A percentile compares a stretch with the other conserved stretches of the same genome.
Conservation (phyloP, 176 grass and related monocot genomes). For the Luzula sylvatica region DNA sequence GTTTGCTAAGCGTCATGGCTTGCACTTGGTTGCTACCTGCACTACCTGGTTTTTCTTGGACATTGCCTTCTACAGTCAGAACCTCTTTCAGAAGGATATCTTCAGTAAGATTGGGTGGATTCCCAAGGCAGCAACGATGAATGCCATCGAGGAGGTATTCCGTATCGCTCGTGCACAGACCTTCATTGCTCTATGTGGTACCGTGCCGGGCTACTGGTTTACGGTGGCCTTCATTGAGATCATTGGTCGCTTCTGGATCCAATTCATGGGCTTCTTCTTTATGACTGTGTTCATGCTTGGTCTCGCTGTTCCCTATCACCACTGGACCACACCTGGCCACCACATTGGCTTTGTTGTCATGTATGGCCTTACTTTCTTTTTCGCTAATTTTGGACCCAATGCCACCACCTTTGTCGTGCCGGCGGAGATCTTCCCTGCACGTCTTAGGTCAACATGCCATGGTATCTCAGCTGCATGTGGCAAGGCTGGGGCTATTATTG, state of each 20-base stretch:
- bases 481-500: too few species aligned
- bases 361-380: slow-evolving; percentile 54
- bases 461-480: slow-evolving; percentile 49
- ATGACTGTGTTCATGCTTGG: slow-evolving; percentile 43
- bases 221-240: too few species aligned
- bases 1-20: too few species aligned
- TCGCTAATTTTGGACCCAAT: slow-evolving; percentile 70
- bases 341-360: too few species aligned
- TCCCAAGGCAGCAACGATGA: slow-evolving; percentile 39
- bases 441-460: slow-evolving; percentile 51
- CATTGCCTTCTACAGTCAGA: too few species aligned
- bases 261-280: too few species aligned
- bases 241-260: too few species aligned
- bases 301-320: slow-evolving; percentile 44
- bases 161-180: slow-evolving; percentile 42
- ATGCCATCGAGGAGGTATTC: slow-evolving; percentile 41
- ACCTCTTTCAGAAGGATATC: too few species aligned
- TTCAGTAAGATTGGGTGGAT: too few species aligned
- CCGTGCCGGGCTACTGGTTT: slow-evolving; percentile 63
- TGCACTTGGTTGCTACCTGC: slow-evolving; percentile 32
- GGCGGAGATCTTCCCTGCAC: slow-evolving; percentile 58
- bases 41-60: too few species aligned
- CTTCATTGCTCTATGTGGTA: slow-evolving; percentile 58
- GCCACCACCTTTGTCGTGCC: too few species aligned
- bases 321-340: slow-evolving; percentile 31